Percentiles rank a stretch among this genome's conserved stretches.
phyloP scores from a whole-genome alignment of 2,329 filamentous ascomycete genomes.

The Nannizziopsis barbatae region DNA sequence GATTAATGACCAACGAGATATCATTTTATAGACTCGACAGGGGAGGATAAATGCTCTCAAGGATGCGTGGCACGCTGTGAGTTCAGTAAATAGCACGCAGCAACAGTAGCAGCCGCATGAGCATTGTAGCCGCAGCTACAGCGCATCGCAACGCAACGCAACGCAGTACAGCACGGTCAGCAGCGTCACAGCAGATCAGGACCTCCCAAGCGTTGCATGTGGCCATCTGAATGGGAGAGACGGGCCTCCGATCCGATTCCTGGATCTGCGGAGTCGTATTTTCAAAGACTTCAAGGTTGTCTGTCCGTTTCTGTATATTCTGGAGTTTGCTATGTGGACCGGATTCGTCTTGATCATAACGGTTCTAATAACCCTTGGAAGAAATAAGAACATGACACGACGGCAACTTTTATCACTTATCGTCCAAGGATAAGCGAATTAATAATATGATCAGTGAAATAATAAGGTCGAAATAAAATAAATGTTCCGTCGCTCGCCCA shows the following conservation, averaged over 20 bases:
- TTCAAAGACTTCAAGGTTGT: background rate
- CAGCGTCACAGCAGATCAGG: background rate
- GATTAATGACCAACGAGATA: background rate
- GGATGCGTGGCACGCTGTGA: conserved; percentile 8
- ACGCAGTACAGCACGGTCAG: too few species aligned
- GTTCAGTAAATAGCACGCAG: background rate
- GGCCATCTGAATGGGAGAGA: conserved; percentile 1
- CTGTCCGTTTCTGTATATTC: background rate
- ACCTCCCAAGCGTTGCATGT: conserved; percentile 5
- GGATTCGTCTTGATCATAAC: background rate
- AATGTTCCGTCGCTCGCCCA: background rate
- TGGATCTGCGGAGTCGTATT: background rate
- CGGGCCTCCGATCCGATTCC: background rate
- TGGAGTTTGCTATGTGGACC: background rate
- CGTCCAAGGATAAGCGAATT: too few species aligned
- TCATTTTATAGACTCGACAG: background rate
- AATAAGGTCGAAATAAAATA: too few species aligned
- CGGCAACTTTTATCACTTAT: too few species aligned
- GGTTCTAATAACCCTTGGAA: background rate
- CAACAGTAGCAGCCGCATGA: too few species aligned
- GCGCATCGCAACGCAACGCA: background rate
- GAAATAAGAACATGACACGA: too few species aligned
- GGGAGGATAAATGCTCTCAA: background rate
- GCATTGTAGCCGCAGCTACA: conserved; percentile 4
- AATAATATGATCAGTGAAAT: too few species aligned